phyloP scores from a whole-genome alignment of 2,329 filamentous ascomycete species.

The Chrysoporthe deuterocubensis region DNA sequence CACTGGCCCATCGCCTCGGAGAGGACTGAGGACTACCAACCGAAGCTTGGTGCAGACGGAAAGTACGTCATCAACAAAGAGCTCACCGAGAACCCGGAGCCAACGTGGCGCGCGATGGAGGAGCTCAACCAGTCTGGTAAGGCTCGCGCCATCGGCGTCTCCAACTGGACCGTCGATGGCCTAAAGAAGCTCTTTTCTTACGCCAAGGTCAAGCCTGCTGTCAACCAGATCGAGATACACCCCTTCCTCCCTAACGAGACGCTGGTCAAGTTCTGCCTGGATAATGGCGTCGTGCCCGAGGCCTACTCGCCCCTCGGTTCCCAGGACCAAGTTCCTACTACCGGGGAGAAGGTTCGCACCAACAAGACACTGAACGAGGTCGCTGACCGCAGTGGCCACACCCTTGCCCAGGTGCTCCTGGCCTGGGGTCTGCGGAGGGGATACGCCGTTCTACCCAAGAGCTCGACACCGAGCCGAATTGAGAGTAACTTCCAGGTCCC shows the following conservation, averaged over 20 bases:
- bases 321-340: constrained; percentile 70
- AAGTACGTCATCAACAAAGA: constrained; percentile 58
- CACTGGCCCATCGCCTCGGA: constrained; percentile 53
- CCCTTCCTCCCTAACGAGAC: constrained; percentile 52
- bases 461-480: constrained; percentile 67
- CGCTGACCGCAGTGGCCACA: constrained; percentile 60
- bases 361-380: constrained; percentile 63
- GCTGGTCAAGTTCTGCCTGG: constrained; percentile 57
- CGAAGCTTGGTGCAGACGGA: constrained; percentile 50
- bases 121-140: constrained; percentile 57
- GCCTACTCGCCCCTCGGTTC: constrained; percentile 62
- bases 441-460: constrained; percentile 72
- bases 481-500: constrained; percentile 67
- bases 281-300: constrained; percentile 54
- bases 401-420: constrained; percentile 64
- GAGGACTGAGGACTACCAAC: constrained; percentile 45
- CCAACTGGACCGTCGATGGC: constrained; percentile 59
- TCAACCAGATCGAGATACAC: constrained; percentile 58
- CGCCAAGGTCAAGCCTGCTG: constrained; percentile 51
- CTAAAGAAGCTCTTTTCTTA: constrained; percentile 56
- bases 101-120: constrained; percentile 67
- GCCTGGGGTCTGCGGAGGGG: constrained; percentile 69
- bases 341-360: constrained; percentile 67
- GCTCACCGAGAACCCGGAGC: constrained; percentile 68
- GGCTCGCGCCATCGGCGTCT: constrained; percentile 61